phyloP scores from a whole-genome alignment of 441 rosid genomes.

The Dalechampia spathulata region DNA sequence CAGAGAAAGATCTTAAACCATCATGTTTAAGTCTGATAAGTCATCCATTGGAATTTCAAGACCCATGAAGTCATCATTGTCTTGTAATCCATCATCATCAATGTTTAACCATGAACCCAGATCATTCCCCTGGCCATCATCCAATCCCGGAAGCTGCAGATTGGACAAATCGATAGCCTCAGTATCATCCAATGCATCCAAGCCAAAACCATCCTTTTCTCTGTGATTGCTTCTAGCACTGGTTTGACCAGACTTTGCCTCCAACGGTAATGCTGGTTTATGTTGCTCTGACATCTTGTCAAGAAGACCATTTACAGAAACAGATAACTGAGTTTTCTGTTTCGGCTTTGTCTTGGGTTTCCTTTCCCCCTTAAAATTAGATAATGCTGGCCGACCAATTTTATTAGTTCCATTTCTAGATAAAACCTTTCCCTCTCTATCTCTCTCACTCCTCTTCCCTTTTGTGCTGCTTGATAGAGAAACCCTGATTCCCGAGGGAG shows the following conservation, averaged over 20 bases:
- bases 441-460: slow-evolving; percentile 97
- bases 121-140: slow-evolving; percentile 78
- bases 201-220: slow-evolving; percentile 43
- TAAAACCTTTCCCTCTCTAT: slow-evolving; percentile 80
- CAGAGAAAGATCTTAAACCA: slow-evolving; percentile 82
- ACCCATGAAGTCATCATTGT: slow-evolving; percentile 82
- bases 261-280: slow-evolving; percentile 35
- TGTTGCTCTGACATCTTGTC: slow-evolving; percentile 58
- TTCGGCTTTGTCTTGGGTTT: slow-evolving; percentile 84
- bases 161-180: slow-evolving; percentile 59
- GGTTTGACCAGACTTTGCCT: slow-evolving; percentile 38
- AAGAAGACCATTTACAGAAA: slow-evolving; percentile 64
- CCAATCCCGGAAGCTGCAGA: slow-evolving; percentile 71
- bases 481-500: slow-evolving; percentile 44
- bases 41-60: slow-evolving; percentile 99
- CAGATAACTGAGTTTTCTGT: slow-evolving; percentile 81
- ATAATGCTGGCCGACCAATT: slow-evolving; percentile 65
- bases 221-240: slow-evolving; percentile 39
- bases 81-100: slow-evolving; percentile 89
- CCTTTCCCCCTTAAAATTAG: slow-evolving; percentile 78
- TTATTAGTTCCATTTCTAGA: slow-evolving; percentile 70
- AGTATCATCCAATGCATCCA: slow-evolving; percentile 65
- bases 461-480: slow-evolving; percentile 70
- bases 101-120: slow-evolving; percentile 91
- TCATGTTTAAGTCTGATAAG: slow-evolving; percentile 93